A percentile compares a stretch with the other conserved stretches of the same genome.
Conservation (phyloP, 495 filamentous ascomycete species). For the Xylaria curta region DNA sequence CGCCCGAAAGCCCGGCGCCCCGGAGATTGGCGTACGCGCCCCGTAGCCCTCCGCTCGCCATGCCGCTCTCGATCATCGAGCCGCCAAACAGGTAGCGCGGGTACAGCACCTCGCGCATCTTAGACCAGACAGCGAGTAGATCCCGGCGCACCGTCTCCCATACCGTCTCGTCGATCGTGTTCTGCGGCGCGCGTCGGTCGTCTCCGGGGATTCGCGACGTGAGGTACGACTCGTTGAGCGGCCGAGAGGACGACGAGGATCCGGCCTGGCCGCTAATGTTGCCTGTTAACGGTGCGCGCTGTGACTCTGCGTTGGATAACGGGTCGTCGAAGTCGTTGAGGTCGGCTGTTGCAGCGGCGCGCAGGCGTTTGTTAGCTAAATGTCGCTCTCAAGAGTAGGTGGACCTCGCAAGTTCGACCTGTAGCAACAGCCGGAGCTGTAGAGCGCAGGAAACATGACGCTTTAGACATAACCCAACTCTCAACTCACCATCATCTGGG, state of each 20-base stretch:
- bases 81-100: constrained; percentile 92
- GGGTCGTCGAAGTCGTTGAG: constrained; percentile 95
- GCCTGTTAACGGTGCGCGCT: constrained; percentile 78
- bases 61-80: constrained; percentile 65
- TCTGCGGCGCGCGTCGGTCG: constrained; percentile 88
- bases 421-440: neutral
- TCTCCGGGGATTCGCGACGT: constrained; percentile 90
- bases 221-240: constrained; percentile 68
- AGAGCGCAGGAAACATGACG: neutral
- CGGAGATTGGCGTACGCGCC: constrained; percentile 59
- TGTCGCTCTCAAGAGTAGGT: neutral
- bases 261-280: constrained; percentile 63
- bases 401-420: neutral
- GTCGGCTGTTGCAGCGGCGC: constrained; percentile 56
- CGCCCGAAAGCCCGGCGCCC: constrained; percentile 53
- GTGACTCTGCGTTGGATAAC: constrained; percentile 64
- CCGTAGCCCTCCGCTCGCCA: constrained; percentile 46
- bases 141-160: constrained; percentile 95
- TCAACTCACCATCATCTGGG: constrained; percentile 81
- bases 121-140: constrained; percentile 91
- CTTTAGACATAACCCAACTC: neutral
- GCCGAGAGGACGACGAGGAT: constrained; percentile 55
- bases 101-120: constrained; percentile 97
- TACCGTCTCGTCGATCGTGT: constrained; percentile 96
- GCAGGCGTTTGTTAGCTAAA: constrained; percentile 34